Base-by-base conservation (phyloP, 345 rosid species). In the Anastatica hierochuntica region DNA sequence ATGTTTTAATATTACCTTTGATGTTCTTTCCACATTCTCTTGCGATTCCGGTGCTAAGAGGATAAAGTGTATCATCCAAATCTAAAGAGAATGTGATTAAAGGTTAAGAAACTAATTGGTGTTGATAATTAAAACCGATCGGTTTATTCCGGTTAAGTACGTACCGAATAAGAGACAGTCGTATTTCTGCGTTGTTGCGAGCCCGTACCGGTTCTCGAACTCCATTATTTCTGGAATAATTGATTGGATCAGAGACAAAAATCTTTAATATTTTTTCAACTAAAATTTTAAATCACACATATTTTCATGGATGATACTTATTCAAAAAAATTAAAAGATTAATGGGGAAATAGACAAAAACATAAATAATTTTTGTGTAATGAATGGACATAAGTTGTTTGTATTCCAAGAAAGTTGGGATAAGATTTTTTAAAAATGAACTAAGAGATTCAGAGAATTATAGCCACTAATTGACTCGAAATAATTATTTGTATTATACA, bases 21-120 rank as follows among this genome's bases (percentile, higher is more conserved):
- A 89, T 81, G 42, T 86, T 86, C 27, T 72, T 58, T 10, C 84
- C 75, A 67, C 79, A 74, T 53, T 43, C 76, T 42, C 58, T 65
- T 7, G 90, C 73, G 53, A 90, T 34, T 23, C 95, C 95, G 42
- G 80, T 60, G 53, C 84, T 81, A 6, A 74, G 52, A 34, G 97
- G 84, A 44, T 90, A 90, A 51, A 90, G 97, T 34, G 95, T 90
- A 63, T 90, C 95, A 65, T 90, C 97, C 60, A 90, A 74, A 76
- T 90, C 97, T 90, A 73, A 26, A 64, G 8, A 35, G 1, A 47
- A 29, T 19, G 3, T 21, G 11, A 47, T 9, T 2, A 11, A 34
- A 39, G 13, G 35, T 43, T 35, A 16, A 3, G 16, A 60, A 45
- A 8, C 21, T n/a, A 37, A 20, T 47, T 13, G 30, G 17, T 14